Percentiles rank a stretch among this genome's conserved stretches.
Conservation (phyloP, 2,329 filamentous ascomycete species). For the Ophiostoma himal-ulmi region DNA sequence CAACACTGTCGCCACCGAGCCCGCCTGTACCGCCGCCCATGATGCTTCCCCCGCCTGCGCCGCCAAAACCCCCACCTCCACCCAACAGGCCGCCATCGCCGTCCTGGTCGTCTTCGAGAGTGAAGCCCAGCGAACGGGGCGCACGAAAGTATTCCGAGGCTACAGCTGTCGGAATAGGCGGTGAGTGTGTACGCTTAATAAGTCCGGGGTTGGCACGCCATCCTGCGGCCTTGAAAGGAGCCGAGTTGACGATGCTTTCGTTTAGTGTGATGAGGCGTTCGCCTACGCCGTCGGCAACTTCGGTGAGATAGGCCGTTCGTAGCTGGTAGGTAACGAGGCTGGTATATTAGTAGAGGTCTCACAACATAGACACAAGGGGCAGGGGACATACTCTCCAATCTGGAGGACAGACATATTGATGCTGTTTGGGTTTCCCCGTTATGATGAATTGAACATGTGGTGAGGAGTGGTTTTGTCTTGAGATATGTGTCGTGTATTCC, state of each 20-base stretch:
- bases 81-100: slow-evolving; percentile 67
- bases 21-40: slow-evolving; percentile 13
- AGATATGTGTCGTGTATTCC: background rate
- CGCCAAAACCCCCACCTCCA: slow-evolving; percentile 8
- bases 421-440: slow-evolving; percentile 5
- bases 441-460: slow-evolving; percentile 5
- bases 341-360: slow-evolving; percentile 5
- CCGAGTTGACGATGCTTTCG: slow-evolving; percentile 70
- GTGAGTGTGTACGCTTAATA: slow-evolving; percentile 77
- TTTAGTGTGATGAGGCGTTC: slow-evolving; percentile 79
- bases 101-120: slow-evolving; percentile 64
- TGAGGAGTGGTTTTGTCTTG: background rate
- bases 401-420: slow-evolving; percentile 41
- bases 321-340: slow-evolving; percentile 80
- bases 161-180: slow-evolving; percentile 75
- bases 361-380: background rate
- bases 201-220: slow-evolving; percentile 70
- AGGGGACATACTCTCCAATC: slow-evolving; percentile 38
- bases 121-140: slow-evolving; percentile 56
- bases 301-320: slow-evolving; percentile 70
- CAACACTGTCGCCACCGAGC: slow-evolving; percentile 44
- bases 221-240: slow-evolving; percentile 74
- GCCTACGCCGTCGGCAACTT: slow-evolving; percentile 76
- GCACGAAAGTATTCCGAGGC: slow-evolving; percentile 80
- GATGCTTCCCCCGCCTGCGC: slow-evolving; percentile 15